phyloP scores from a whole-genome alignment of 1,139 yeast species.

The Yamadazyma conglobata region DNA sequence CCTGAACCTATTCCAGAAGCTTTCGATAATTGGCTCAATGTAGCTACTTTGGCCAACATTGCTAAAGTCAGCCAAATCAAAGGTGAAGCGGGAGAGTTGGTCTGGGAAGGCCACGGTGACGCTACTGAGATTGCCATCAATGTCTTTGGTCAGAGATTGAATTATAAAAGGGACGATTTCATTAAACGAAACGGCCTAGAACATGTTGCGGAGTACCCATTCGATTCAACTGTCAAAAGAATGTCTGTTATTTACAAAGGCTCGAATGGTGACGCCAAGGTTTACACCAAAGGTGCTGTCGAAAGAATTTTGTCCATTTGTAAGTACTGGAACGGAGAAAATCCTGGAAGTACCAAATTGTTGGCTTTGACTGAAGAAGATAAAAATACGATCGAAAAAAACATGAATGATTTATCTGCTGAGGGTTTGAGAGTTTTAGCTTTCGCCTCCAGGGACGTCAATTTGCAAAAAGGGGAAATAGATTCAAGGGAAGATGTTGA shows the following conservation, averaged over 20 bases:
- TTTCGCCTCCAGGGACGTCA: conserved; percentile 41
- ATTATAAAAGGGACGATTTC: conserved; percentile 43
- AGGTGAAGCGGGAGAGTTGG: conserved; percentile 17
- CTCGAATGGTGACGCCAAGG: conserved; percentile 34
- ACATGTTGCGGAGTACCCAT: conserved; percentile 68
- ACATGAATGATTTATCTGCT: conserved; percentile 61
- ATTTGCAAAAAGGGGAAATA: conserved; percentile 16
- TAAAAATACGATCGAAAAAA: conserved; percentile 43
- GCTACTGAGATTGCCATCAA: conserved; percentile 84
- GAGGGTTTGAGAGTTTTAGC: conserved; percentile 77
- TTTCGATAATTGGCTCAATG: conserved; percentile 47
- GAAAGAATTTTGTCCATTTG: conserved; percentile 66
- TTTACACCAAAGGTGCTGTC: conserved; percentile 77
- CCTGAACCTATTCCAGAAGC: conserved; percentile 23
- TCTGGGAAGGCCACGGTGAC: conserved; percentile 79
- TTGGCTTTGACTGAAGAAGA: conserved; percentile 40
- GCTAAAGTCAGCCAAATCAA: conserved; percentile 51
- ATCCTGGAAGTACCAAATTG: conserved; percentile 18
- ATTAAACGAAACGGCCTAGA: conserved; percentile 27
- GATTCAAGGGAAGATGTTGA: conserved; percentile 52
- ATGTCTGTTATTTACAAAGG: conserved; percentile 60
- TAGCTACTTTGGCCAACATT: conserved; percentile 72
- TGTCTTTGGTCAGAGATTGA: conserved; percentile 61
- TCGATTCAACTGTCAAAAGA: conserved; percentile 72
- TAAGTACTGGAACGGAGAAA: conserved; percentile 52